Conservation (phyloP, 1,284 basidiomycete species). For the Ceratobasidium sp. region DNA sequence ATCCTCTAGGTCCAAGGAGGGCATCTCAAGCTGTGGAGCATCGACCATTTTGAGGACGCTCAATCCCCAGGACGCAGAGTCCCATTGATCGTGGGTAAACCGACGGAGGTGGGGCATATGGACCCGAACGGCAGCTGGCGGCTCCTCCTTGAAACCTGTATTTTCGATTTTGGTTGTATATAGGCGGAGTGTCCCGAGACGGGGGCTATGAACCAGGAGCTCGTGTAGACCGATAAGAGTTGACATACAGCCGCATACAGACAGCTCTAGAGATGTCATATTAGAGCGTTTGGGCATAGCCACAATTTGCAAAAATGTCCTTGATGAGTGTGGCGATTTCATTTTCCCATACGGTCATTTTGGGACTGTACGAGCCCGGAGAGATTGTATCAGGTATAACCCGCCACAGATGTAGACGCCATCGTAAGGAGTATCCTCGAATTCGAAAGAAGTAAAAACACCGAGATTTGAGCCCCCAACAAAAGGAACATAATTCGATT, state of each 20-base stretch:
- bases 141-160: neutral
- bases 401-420: no score
- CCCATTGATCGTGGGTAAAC: constrained; percentile 14
- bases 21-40: constrained; percentile 16
- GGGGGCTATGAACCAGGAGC: neutral
- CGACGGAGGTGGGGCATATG: neutral
- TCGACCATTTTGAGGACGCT: constrained; percentile 24
- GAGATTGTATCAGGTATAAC: no score
- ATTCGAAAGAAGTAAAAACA: no score
- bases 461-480: no score
- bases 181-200: constrained; percentile 7
- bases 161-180: constrained; percentile 1
- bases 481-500: no score
- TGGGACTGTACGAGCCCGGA: no score
- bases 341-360: no score
- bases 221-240: constrained; percentile 1
- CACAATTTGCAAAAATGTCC: no score
- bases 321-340: no score
- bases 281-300: no score
- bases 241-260: neutral
- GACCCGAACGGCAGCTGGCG: neutral
- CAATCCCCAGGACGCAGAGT: constrained; percentile 3
- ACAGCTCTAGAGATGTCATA: constrained; percentile 8
- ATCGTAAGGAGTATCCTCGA: no score
- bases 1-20: no score